Base-by-base conservation (phyloP, 139 green algal genomes). In the Volvox africanus region DNA sequence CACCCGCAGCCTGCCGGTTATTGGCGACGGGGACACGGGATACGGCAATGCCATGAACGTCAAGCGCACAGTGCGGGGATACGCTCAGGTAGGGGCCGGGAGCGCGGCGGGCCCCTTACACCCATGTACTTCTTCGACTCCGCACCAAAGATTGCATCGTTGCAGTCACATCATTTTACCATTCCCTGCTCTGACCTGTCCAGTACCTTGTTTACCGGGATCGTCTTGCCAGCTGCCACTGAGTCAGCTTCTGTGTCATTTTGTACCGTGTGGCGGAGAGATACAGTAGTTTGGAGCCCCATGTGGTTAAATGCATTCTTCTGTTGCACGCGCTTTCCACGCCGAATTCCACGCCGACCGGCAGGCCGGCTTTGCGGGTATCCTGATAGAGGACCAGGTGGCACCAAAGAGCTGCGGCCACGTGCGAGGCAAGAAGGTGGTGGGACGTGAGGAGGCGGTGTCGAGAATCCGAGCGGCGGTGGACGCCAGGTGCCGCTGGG, bases 41-140 rank as follows among this genome's bases (percentile, higher is more conserved):
- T 99, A 99, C 89, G 98, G 98, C 85, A 99, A 99, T 82, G 97
- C 98, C 0, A 93, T 99, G 75, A 99, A 99, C 86, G 98, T 99
- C 19, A 98, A 99, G 93, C 90, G 98, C 24, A 99, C 98, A 0
- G 97, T 99, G 61, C 73, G 82, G 1, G 97, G 97, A 20, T 99
- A 98, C 93, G 96, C 97, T 6, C 89, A 94, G 0, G 96, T 97
- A 2, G 20, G 14, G 30, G 65, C 6, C 21, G 6, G 65, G 65
- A 11, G 65, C 9, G 65, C 12, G 65, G 65, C 24, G 6, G 65
- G 65, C 21, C 65, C 44, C 44, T 55, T 55, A 55, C 44, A 9
- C 44, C 44, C 44, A 55, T 9, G 44, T 55, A 9, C 44, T 55
- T 9, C 44, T 55, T 55, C 44, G 9, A 5, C 44, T 5, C 44